Conservation (phyloP, 2,329 filamentous ascomycete genomes). For the Paraconiothyrium sp. region DNA sequence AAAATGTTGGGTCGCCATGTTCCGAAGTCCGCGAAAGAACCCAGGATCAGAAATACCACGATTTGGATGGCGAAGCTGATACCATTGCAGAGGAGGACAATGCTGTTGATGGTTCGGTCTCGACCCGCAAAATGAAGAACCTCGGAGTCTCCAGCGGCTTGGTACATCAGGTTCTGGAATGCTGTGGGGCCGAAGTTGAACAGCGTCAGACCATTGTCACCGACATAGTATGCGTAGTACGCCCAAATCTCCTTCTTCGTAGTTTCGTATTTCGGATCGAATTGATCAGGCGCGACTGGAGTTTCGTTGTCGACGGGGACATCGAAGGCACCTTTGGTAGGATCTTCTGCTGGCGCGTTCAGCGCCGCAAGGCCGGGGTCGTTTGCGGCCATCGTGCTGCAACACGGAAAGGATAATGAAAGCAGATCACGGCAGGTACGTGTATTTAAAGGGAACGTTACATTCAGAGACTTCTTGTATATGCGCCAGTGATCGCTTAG, state of each 20-base stretch:
- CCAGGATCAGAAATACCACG: conserved; percentile 63
- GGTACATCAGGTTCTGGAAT: conserved; percentile 71
- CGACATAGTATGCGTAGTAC: conserved; percentile 67
- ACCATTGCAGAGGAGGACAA: conserved; percentile 21
- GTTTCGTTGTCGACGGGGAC: conserved; percentile 3
- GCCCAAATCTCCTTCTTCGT: conserved; percentile 18
- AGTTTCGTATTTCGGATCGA: conserved; percentile 6
- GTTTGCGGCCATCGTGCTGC: conserved; percentile 2
- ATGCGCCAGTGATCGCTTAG: conserved; percentile 7
- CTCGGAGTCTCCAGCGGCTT: conserved; percentile 65
- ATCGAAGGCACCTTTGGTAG: conserved; percentile 5
- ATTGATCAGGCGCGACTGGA: conserved; percentile 8
- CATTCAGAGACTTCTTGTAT: conserved; percentile 5
- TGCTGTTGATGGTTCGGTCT: conserved; percentile 42
- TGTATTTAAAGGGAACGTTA: background rate
- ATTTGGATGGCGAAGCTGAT: conserved; percentile 69
- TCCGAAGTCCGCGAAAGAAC: conserved; percentile 70
- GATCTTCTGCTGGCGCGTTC: conserved; percentile 4
- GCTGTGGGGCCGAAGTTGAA: conserved; percentile 60
- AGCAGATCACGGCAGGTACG: background rate
- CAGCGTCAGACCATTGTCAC: conserved; percentile 69
- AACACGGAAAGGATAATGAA: background rate
- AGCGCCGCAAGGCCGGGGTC: conserved; percentile 5
- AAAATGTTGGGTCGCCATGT: conserved; percentile 71
- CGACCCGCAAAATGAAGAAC: conserved; percentile 66